These are phyloP conservation scores for Cordyceps tenuipes DNA, from an alignment of 2,329 filamentous ascomycete genomes.

Conservation along the genomic window DNA sequence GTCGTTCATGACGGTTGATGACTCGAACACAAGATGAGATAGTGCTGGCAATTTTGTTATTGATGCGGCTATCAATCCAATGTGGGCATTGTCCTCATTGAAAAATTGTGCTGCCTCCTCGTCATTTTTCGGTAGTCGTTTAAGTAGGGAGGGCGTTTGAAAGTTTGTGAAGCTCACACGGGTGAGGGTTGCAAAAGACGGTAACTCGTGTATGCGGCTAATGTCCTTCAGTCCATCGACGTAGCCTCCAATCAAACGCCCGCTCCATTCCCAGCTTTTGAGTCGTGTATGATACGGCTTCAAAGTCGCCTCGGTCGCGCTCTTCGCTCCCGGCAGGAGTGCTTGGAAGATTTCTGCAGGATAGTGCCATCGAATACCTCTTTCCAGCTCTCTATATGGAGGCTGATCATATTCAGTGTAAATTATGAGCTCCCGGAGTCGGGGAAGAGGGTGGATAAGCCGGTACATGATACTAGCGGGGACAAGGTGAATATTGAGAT, in stretches of 20 bases:
- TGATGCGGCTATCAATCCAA: slow-evolving; percentile 26
- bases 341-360: slow-evolving; percentile 55
- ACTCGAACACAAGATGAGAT: slow-evolving; percentile 62
- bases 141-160: slow-evolving; percentile 43
- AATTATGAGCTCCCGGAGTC: slow-evolving; percentile 61
- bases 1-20: slow-evolving; percentile 63
- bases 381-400: slow-evolving; percentile 52
- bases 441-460: slow-evolving; percentile 56
- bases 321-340: slow-evolving; percentile 45
- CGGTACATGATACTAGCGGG: slow-evolving; percentile 32
- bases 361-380: slow-evolving; percentile 61
- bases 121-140: slow-evolving; percentile 23
- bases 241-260: slow-evolving; percentile 39
- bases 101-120: slow-evolving; percentile 24
- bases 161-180: slow-evolving; percentile 56
- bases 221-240: slow-evolving; percentile 42
- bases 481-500: slow-evolving; percentile 62
- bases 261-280: slow-evolving; percentile 54
- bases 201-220: slow-evolving; percentile 41
- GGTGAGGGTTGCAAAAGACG: slow-evolving; percentile 48
- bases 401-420: slow-evolving; percentile 61
- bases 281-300: slow-evolving; percentile 30
- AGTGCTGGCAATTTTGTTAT: slow-evolving; percentile 49
- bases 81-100: slow-evolving; percentile 35
- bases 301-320: slow-evolving; percentile 18